Conservation (phyloP, 495 filamentous ascomycete genomes). For the Penicillium mononematosum region DNA sequence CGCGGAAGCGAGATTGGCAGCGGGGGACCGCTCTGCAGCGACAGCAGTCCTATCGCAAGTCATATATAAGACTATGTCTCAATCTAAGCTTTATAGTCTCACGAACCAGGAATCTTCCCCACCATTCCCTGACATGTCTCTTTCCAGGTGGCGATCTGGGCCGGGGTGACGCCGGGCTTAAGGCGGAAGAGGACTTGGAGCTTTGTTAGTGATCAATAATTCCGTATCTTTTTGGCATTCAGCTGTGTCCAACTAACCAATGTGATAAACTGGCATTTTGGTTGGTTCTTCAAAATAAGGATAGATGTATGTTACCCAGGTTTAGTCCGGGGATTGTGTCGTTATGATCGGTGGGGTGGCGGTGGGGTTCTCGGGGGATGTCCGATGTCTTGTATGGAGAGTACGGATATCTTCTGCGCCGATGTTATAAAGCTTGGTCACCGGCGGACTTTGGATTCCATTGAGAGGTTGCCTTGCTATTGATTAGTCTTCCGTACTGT, state of each 20-base stretch:
- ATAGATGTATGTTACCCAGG: not conserved
- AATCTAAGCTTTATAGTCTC: too few species aligned
- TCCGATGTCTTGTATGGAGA: conserved; percentile 4
- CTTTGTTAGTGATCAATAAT: conserved; percentile 13
- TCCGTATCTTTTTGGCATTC: not conserved
- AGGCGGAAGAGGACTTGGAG: conserved; percentile 44
- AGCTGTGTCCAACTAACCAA: conserved; percentile 23
- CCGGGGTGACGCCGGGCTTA: conserved; percentile 35
- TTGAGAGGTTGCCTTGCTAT: too few species aligned
- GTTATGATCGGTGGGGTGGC: not conserved
- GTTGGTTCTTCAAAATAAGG: not conserved
- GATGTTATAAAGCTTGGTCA: not conserved
- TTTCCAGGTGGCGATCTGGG: conserved; percentile 33
- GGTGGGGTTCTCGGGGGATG: conserved; percentile 9
- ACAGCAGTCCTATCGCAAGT: conserved; percentile 26
- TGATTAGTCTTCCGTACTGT: too few species aligned
- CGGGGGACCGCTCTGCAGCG: conserved; percentile 32
- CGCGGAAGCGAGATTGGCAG: conserved; percentile 40
- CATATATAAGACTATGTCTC: not conserved
- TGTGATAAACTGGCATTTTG: conserved; percentile 38
- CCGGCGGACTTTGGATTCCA: too few species aligned
- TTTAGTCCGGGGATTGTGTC: not conserved
- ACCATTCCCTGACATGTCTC: conserved; percentile 35
- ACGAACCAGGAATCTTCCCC: conserved; percentile 43
- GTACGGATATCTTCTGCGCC: not conserved